Evolutionary conservation across 1,284 basidiomycete species (phyloP).

Genomic region (Ganoderma leucocontextum): DNA sequence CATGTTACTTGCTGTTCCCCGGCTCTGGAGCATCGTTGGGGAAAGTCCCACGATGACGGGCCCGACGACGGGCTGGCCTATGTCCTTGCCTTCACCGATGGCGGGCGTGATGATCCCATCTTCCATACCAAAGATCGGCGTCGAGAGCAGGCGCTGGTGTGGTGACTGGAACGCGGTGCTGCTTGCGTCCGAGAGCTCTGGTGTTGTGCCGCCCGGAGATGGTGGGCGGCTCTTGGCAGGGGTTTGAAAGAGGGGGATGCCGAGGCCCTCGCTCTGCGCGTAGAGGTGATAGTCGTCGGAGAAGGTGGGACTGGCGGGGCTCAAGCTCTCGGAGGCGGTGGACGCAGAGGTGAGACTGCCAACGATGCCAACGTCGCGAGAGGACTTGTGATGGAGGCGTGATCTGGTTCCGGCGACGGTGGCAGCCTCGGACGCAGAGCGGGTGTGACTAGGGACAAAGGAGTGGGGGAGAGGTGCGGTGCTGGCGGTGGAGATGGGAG

Average conservation of each 20-base stretch:
- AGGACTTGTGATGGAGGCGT: slow-evolving; percentile 47
- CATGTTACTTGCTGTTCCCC: slow-evolving; percentile 2
- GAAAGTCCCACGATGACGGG: slow-evolving; percentile 61
- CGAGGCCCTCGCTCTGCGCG: slow-evolving; percentile 31
- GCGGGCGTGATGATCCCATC: slow-evolving; percentile 54
- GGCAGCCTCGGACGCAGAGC: slow-evolving; percentile 57
- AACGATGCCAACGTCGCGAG: slow-evolving; percentile 67
- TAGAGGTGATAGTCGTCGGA: slow-evolving; percentile 32
- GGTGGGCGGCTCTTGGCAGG: slow-evolving; percentile 56
- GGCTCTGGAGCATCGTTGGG: slow-evolving; percentile 35
- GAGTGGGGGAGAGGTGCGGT: slow-evolving; percentile 26
- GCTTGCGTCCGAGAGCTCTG: slow-evolving; percentile 43
- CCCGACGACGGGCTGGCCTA: slow-evolving; percentile 63
- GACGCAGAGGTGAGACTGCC: slow-evolving; percentile 46
- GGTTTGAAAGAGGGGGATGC: slow-evolving; percentile 60
- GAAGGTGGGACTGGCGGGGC: slow-evolving; percentile 29
- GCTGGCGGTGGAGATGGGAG: slow-evolving; percentile 45
- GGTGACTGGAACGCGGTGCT: slow-evolving; percentile 26
- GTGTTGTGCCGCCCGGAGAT: slow-evolving; percentile 49
- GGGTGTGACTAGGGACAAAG: slow-evolving; percentile 44
- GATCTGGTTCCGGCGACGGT: slow-evolving; percentile 27
- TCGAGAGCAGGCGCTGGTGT: slow-evolving; percentile 30
- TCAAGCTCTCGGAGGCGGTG: slow-evolving; percentile 28
- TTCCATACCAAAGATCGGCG: slow-evolving; percentile 29
- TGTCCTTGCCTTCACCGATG: slow-evolving; percentile 65